phyloP scores from a whole-genome alignment of 805 yeast genomes.

The Pichia nakasei region DNA sequence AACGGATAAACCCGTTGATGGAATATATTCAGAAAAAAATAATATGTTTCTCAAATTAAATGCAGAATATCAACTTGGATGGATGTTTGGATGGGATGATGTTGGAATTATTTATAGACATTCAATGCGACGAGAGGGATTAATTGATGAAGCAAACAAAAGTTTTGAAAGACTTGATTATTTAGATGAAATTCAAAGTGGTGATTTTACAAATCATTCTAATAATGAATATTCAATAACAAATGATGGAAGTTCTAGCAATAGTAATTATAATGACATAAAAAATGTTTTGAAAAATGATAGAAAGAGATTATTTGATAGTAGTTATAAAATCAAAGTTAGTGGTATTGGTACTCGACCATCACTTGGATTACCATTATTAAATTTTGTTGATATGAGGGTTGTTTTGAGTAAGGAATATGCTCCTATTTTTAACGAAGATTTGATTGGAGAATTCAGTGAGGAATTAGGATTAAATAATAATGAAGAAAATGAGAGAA shows the following conservation, averaged over 20 bases:
- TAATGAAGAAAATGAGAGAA: constrained; percentile 8
- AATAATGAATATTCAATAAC: constrained; percentile 14
- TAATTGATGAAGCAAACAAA: constrained; percentile 10
- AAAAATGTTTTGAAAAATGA: constrained; percentile 20
- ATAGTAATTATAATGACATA: constrained; percentile 13
- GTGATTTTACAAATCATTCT: not conserved
- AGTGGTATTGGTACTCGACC: constrained; percentile 34
- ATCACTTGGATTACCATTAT: constrained; percentile 49
- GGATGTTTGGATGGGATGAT: constrained; percentile 68
- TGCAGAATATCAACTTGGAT: constrained; percentile 60
- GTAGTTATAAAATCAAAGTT: constrained; percentile 25
- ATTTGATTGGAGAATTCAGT: constrained; percentile 27
- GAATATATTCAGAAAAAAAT: constrained; percentile 20
- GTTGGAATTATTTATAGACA: constrained; percentile 25
- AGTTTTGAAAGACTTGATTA: constrained; percentile 13
- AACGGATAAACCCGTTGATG: constrained; percentile 44
- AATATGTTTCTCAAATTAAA: constrained; percentile 30
- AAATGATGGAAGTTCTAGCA: not conserved
- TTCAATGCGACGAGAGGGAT: constrained; percentile 13
- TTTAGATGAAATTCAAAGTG: constrained; percentile 9
- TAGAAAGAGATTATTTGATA: constrained; percentile 23
- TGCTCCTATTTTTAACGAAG: constrained; percentile 31
- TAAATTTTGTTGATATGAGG: constrained; percentile 41
- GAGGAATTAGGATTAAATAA: constrained; percentile 26
- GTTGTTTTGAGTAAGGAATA: constrained; percentile 36